These are phyloP conservation scores for Obba rivulosa DNA, from an alignment of 768 basidiomycete genomes.

Conservation along the genomic window DNA sequence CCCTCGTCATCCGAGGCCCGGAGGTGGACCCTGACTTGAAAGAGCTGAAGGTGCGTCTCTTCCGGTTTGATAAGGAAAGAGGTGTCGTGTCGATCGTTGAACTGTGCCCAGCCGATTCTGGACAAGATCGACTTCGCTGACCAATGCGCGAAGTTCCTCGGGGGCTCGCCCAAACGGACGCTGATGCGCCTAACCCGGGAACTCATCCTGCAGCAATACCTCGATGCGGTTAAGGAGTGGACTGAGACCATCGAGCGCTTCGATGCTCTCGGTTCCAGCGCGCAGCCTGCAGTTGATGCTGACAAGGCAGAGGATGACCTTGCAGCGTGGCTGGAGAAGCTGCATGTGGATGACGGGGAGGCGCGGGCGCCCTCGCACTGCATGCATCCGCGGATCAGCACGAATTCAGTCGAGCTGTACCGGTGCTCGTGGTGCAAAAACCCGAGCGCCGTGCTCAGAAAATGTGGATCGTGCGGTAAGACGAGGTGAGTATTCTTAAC, in stretches of 20 bases:
- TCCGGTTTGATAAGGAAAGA: not conserved
- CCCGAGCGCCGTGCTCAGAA: slow-evolving; percentile 51
- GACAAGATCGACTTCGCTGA: slow-evolving; percentile 46
- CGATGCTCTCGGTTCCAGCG: slow-evolving; percentile 23
- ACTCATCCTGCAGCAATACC: slow-evolving; percentile 43
- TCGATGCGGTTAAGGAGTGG: slow-evolving; percentile 42
- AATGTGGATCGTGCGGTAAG: slow-evolving; percentile 41
- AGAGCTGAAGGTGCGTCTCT: slow-evolving; percentile 43
- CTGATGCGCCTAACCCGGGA: slow-evolving; percentile 47
- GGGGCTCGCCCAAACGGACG: slow-evolving; percentile 43
- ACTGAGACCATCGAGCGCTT: slow-evolving; percentile 35
- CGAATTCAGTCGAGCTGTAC: slow-evolving; percentile 47
- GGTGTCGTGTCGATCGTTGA: slow-evolving; percentile 11
- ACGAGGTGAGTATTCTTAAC: slow-evolving; percentile 27
- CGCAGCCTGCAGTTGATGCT: slow-evolving; percentile 16
- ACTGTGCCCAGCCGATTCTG: slow-evolving; percentile 32
- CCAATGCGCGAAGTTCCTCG: slow-evolving; percentile 44
- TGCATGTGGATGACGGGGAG: slow-evolving; percentile 34
- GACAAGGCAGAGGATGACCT: slow-evolving; percentile 50
- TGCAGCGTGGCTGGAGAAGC: slow-evolving; percentile 49
- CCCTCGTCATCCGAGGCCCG: slow-evolving; percentile 44
- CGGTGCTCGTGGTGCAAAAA: slow-evolving; percentile 63
- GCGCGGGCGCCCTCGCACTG: slow-evolving; percentile 25
- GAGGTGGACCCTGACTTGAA: slow-evolving; percentile 44
- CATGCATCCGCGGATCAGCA: slow-evolving; percentile 40